These are phyloP conservation scores for Yamadazyma paraphyllophila DNA, from an alignment of 805 yeast genomes.

Conservation along the genomic window DNA sequence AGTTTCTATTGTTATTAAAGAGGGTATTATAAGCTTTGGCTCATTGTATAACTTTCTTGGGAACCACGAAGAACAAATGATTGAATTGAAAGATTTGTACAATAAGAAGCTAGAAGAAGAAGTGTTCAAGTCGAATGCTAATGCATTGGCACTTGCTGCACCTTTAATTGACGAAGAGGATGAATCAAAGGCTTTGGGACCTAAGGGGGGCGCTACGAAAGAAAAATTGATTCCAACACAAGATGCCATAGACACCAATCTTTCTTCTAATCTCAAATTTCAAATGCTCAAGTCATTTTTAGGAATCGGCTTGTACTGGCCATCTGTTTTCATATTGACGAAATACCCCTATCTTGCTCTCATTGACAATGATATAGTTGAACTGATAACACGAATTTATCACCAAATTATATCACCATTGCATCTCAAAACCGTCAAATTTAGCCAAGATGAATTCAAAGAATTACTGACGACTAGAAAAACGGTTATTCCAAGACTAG, in stretches of 20 bases:
- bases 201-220: not conserved
- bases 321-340: conserved; percentile 56
- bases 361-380: conserved; percentile 49
- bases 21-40: conserved; percentile 63
- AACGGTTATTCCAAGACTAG: conserved; percentile 21
- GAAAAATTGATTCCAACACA: not conserved
- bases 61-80: conserved; percentile 52
- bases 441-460: conserved; percentile 17
- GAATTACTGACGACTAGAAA: conserved; percentile 21
- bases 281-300: conserved; percentile 53
- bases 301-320: conserved; percentile 59
- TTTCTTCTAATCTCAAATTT: conserved; percentile 16
- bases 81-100: conserved; percentile 41
- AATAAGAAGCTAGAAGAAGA: conserved; percentile 50
- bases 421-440: conserved; percentile 23
- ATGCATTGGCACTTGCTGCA: conserved; percentile 85
- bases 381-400: conserved; percentile 49
- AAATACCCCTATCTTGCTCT: conserved; percentile 61
- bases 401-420: conserved; percentile 51
- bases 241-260: not conserved
- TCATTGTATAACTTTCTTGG: conserved; percentile 54
- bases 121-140: conserved; percentile 61
- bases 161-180: conserved; percentile 67
- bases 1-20: conserved; percentile 58
- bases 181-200: not conserved